Evolutionary conservation across 2,329 filamentous ascomycete genomes (phyloP).

Genomic region (Aureobasidium musti): DNA sequence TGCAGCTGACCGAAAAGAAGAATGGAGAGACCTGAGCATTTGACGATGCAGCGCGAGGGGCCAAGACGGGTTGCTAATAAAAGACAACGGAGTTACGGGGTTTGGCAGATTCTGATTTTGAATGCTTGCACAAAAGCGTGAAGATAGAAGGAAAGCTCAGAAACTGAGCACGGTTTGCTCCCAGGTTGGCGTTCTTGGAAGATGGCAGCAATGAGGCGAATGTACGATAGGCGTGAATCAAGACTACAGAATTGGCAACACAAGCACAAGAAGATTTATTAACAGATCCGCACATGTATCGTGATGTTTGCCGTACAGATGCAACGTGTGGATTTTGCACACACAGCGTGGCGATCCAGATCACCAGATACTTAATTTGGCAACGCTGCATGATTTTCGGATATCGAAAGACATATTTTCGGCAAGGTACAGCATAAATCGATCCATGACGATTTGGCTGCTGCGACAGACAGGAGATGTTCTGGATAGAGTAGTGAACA

Average conservation of each 20-base stretch:
- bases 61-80: conserved; percentile 2
- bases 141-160: neutral
- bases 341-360: neutral
- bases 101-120: neutral
- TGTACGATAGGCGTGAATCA: conserved; percentile 3
- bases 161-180: neutral
- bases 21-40: neutral
- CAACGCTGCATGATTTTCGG: neutral
- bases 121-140: neutral
- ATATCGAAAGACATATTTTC: neutral
- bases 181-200: neutral
- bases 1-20: neutral
- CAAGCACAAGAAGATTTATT: neutral
- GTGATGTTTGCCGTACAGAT: neutral
- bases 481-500: neutral
- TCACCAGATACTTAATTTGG: neutral
- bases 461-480: conserved; percentile 13
- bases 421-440: neutral
- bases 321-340: neutral
- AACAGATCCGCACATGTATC: neutral
- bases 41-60: neutral
- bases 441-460: neutral
- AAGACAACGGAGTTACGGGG: neutral
- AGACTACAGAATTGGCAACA: neutral
- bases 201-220: neutral